phyloP scores from a whole-genome alignment of 2,329 filamentous ascomycete genomes.

The Penicillium sumatraense region DNA sequence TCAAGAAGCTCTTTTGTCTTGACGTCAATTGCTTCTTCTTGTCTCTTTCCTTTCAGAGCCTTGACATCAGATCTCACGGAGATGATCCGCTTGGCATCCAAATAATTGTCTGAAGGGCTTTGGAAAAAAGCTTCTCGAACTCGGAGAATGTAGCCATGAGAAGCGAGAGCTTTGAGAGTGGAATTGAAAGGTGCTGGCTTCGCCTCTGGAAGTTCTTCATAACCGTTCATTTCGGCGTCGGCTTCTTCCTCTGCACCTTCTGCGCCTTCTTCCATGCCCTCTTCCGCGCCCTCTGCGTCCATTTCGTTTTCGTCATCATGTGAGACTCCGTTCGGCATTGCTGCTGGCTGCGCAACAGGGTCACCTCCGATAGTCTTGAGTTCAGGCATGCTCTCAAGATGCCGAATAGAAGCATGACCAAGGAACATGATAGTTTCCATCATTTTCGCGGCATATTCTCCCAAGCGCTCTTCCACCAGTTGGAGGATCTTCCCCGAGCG shows the following conservation, averaged over 20 bases:
- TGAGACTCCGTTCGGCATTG: slow-evolving; percentile 29
- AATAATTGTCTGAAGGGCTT: slow-evolving; percentile 43
- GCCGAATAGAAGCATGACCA: slow-evolving; percentile 68
- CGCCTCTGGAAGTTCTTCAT: slow-evolving; percentile 24
- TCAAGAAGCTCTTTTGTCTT: slow-evolving; percentile 35
- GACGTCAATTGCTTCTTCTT: slow-evolving; percentile 37
- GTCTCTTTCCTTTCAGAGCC: slow-evolving; percentile 44
- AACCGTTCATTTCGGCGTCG: too few species aligned
- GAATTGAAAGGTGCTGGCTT: slow-evolving; percentile 37
- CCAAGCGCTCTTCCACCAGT: slow-evolving; percentile 73
- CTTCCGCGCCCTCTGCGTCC: slow-evolving; percentile 19
- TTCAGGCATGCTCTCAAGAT: slow-evolving; percentile 49
- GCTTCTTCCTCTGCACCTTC: slow-evolving; percentile 30
- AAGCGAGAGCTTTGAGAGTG: slow-evolving; percentile 45
- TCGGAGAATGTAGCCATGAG: slow-evolving; percentile 46
- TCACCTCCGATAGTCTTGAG: slow-evolving; percentile 27
- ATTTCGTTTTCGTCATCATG: slow-evolving; percentile 17
- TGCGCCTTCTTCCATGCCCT: slow-evolving; percentile 46
- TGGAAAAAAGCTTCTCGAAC: slow-evolving; percentile 48
- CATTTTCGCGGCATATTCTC: slow-evolving; percentile 73
- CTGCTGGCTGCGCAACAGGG: background rate
- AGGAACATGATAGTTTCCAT: slow-evolving; percentile 75
- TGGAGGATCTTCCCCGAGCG: slow-evolving; percentile 82
- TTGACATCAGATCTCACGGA: slow-evolving; percentile 36
- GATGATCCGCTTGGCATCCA: slow-evolving; percentile 43